Percentiles rank a stretch among this genome's conserved stretches.
phyloP scores from a whole-genome alignment of 768 basidiomycete genomes.

The Phlegmacium glaucopus region DNA sequence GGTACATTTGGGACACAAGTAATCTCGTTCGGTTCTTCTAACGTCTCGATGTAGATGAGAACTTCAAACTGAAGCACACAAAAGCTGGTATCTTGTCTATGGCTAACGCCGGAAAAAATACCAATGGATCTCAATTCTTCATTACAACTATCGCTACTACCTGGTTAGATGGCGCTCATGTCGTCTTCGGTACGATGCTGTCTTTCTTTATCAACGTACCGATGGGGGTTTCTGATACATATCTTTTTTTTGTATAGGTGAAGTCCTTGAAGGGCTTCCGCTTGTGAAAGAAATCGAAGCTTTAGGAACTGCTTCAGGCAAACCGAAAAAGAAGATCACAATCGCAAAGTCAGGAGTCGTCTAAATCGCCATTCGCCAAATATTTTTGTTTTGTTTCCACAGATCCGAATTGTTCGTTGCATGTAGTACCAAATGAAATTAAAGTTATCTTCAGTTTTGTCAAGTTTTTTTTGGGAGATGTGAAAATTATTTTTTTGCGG shows the following conservation, averaged over 20 bases:
- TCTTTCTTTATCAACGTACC: conserved; percentile 1
- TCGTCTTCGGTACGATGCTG: conserved; percentile 70
- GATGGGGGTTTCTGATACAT: background rate
- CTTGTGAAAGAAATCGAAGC: conserved; percentile 44
- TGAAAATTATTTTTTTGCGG: no score
- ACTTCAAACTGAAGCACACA: conserved; percentile 73
- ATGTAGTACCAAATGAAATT: no score
- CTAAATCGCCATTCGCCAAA: no score
- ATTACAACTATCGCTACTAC: conserved; percentile 76
- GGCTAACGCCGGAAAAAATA: conserved; percentile 80
- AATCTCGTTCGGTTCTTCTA: background rate
- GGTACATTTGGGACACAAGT: conserved; percentile 43
- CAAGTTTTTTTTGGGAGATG: no score
- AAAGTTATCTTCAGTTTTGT: no score
- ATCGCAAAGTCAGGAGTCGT: conserved; percentile 55
- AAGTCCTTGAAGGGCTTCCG: conserved; percentile 66
- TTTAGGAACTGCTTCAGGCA: conserved; percentile 36
- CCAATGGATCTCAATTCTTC: conserved; percentile 89
- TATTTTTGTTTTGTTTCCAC: no score
- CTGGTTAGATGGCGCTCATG: conserved; percentile 83
- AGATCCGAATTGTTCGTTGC: no score
- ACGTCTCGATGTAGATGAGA: conserved; percentile 62
- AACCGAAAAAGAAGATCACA: conserved; percentile 38
- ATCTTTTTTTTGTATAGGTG: conserved; percentile 33
- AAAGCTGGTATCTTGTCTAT: conserved; percentile 69